These are phyloP conservation scores for Centella asiatica DNA, from an alignment of 129 eudicot species.

Conservation along the genomic window DNA sequence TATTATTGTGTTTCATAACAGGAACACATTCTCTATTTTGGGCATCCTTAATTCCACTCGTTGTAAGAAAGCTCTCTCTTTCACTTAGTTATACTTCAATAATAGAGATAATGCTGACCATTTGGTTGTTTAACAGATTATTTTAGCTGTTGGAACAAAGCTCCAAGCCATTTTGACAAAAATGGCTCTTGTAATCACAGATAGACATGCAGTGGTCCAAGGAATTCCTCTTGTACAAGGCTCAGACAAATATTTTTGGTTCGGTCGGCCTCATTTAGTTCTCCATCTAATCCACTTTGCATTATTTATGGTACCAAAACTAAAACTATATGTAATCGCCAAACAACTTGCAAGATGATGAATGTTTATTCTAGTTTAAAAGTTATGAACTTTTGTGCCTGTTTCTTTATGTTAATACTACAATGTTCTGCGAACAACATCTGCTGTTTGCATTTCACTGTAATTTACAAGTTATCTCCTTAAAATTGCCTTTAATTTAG, in stretches of 20 bases:
- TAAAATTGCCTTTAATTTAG: not conserved
- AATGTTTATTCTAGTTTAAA: not conserved
- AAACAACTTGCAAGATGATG: too few relatives aligned
- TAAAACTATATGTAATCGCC: not conserved
- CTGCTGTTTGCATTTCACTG: not conserved
- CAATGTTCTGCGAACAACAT: not conserved
- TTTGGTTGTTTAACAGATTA: slow-evolving; percentile 29
- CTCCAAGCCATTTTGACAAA: slow-evolving; percentile 56
- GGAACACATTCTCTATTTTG: slow-evolving; percentile 85
- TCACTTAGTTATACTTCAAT: not conserved
- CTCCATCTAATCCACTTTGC: slow-evolving; percentile 55
- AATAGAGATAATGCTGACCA: slow-evolving; percentile 5
- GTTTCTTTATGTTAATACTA: not conserved
- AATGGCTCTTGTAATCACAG: slow-evolving; percentile 53
- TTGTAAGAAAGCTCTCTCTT: slow-evolving; percentile 43
- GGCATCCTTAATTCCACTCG: slow-evolving; percentile 77
- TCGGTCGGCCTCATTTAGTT: slow-evolving; percentile 55
- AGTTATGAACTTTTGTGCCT: not conserved
- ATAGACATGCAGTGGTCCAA: slow-evolving; percentile 42
- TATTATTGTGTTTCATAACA: slow-evolving; percentile 12
- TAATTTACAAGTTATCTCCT: not conserved
- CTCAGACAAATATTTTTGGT: slow-evolving; percentile 63
- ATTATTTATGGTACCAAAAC: slow-evolving; percentile 41
- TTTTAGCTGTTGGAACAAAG: slow-evolving; percentile 64
- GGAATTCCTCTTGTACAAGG: slow-evolving; percentile 54